These are phyloP conservation scores for Asterella californica DNA, from an alignment of 225 moss, liverwort and hornwort genomes.

Conservation along the genomic window DNA sequence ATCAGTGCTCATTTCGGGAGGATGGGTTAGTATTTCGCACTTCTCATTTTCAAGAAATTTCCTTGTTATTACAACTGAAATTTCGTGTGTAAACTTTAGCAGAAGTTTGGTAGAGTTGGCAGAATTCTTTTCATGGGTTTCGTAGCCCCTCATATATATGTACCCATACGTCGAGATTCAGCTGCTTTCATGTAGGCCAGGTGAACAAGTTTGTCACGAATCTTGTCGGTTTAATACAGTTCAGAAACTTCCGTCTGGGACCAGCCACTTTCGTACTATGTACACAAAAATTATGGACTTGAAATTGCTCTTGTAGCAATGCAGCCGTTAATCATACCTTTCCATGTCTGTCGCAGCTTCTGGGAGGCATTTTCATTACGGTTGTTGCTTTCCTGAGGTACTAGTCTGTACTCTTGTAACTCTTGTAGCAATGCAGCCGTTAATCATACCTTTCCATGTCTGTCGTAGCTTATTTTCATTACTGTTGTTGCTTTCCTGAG, in stretches of 20 bases:
- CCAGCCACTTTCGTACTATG: too few species aligned
- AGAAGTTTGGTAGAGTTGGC: background rate
- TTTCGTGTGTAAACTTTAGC: background rate
- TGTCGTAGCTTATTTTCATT: conserved; percentile 73
- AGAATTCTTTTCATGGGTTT: too few species aligned
- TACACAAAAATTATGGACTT: background rate
- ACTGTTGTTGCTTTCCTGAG: conserved; percentile 70
- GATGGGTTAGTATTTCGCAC: conserved; percentile 62
- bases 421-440: background rate
- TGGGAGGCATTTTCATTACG: conserved; percentile 70
- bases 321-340: conserved; percentile 5
- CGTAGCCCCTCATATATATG: too few species aligned
- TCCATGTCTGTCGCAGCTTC: conserved; percentile 46
- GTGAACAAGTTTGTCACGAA: background rate
- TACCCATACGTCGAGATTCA: background rate
- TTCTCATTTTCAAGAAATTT: background rate
- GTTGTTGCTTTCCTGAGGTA: conserved; percentile 82
- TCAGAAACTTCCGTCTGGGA: background rate
- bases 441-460: conserved; percentile 8
- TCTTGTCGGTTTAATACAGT: background rate
- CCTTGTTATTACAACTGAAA: background rate
- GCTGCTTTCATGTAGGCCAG: background rate
- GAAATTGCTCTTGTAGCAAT: background rate
- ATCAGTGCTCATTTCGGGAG: conserved; percentile 82
- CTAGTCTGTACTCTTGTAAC: too few species aligned